Evolutionary conservation across 2,329 filamentous ascomycete species (phyloP), one percentile per base, ranked within the genome.

Genomic region (Microcyclosporella mali): DNA sequence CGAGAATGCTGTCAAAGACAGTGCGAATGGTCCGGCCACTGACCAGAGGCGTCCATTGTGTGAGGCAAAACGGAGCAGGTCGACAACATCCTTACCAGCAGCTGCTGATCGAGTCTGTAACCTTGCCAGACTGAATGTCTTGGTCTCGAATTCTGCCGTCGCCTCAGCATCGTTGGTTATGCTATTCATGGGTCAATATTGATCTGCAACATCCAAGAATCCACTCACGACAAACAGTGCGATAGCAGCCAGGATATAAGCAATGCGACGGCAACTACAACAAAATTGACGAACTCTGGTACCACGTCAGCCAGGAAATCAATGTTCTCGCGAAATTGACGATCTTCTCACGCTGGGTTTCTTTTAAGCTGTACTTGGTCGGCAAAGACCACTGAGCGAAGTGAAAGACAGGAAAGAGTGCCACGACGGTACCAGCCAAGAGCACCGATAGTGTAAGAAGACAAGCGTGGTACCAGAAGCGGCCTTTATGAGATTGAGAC

Each of bases 121-220:
- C 12, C n/a, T 4, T 16, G 37, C 37, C 4, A 43, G 14, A 9
- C 21, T 37, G 6, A 43, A 18, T 2, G 9, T 14, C n/a, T 32
- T 37, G 15, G 12, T 31, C 12, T 25, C 33, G 33, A 43, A 43
- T 12, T 37, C 40, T 7, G 27, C 33, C 11, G 17, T 27, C 15
- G 33, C 33, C 27, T 43, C 40, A 11, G 33, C 33, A 10, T 31
- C 27, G 28, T 37, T 43, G 8, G 40, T 32, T n/a, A 43, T 37
- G 10, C 38, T 40, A 21, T 4, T n/a, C 12, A 25, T 2, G 14
- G 2, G 18, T 40, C 21, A 40, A 16, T 27, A 25, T 25, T 25
- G 21, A 25, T 25, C 21, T 25, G 21, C 21, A 25, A 40, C 7
- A 7, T 32, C 14, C 7, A 11, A 14, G 28, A 21, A 11, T 8